These are phyloP conservation scores for Terfezia boudieri DNA, from an alignment of 495 filamentous ascomycete species.

Conservation along the genomic window DNA sequence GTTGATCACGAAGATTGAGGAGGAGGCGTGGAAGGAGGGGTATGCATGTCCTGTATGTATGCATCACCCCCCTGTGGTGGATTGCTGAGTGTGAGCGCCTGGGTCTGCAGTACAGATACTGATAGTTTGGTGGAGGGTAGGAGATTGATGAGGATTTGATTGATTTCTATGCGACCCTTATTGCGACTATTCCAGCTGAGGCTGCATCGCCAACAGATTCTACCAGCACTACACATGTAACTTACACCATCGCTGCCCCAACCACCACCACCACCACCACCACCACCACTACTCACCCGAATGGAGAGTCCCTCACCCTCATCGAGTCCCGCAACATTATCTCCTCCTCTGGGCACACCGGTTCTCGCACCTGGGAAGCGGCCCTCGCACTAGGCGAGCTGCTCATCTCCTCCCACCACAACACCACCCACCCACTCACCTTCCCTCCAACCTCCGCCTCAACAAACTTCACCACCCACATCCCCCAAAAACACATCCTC, in stretches of 20 bases:
- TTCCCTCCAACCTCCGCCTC: not conserved
- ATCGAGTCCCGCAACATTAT: constrained; percentile 56
- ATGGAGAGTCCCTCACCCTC: constrained; percentile 25
- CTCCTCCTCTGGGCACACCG: constrained; percentile 56
- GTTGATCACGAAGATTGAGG: not conserved
- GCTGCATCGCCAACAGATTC: not conserved
- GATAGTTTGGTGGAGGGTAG: not conserved
- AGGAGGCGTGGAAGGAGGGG: not conserved
- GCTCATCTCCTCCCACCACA: constrained; percentile 22
- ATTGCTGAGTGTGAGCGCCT: too few relatives aligned
- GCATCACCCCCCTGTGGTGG: too few relatives aligned
- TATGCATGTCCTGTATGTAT: too few relatives aligned
- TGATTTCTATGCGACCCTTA: not conserved
- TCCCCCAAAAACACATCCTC: constrained; percentile 31
- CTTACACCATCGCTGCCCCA: not conserved
- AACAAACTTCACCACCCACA: not conserved
- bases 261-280: not conserved
- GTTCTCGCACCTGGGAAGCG: constrained; percentile 83
- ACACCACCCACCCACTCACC: not conserved
- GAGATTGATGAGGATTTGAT: not conserved
- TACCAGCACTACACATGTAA: constrained; percentile 1
- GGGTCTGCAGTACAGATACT: too few relatives aligned
- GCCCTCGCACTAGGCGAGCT: constrained; percentile 65
- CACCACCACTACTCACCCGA: constrained; percentile 7
- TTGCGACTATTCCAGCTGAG: not conserved